Base-by-base conservation (phyloP, 345 rosid genomes). In the Brassica carinata region DNA sequence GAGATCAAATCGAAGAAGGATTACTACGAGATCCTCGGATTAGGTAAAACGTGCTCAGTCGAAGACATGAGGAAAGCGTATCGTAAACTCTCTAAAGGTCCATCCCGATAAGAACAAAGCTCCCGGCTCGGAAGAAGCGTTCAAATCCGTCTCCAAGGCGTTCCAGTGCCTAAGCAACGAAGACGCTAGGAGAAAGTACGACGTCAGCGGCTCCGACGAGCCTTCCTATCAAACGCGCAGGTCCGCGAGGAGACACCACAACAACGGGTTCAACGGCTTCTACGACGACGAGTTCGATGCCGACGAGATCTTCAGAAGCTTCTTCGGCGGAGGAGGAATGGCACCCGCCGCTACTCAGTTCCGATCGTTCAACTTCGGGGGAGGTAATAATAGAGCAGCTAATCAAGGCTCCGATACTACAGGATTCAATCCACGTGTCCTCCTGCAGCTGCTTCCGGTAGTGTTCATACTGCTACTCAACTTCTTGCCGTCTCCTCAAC, bases 51-150 rank as follows among this genome's bases (percentile, higher is more conserved):
- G 31, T 90, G 91, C 76, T 69, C 95, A 5, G 92, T 89, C 3
- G 98, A 96, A 69, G 99, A 96, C 83, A 81, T 93, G 43, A 85
- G 94, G 19, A 95, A 91, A 79, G 87, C 97, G 0, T 95, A 95
- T 57, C 82, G 98, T 53, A 95, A 95, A 77, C 85, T 95, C 45
- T 1, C 82, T 93, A 73, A 93, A 93, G 76, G 99, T 95, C 33
- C 99, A 95, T 77, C 99, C 99, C 0, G 99, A 95, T 69, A 95
- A 95, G 91, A 95, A 93, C 84, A 88, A 86, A 8, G 97, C 98
- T 34, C 99, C 98, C 0, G 99, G 97, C 0, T 89, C 99, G 26
- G 99, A 96, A 81, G 99, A 96, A 67, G 92, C 94, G 3, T 96
- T 93, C 72, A 96, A 93, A 83, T 78, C 88, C 4, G 92, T 96